phyloP scores from a whole-genome alignment of 1,284 basidiomycete species.

The Rhodotorula sp. region DNA sequence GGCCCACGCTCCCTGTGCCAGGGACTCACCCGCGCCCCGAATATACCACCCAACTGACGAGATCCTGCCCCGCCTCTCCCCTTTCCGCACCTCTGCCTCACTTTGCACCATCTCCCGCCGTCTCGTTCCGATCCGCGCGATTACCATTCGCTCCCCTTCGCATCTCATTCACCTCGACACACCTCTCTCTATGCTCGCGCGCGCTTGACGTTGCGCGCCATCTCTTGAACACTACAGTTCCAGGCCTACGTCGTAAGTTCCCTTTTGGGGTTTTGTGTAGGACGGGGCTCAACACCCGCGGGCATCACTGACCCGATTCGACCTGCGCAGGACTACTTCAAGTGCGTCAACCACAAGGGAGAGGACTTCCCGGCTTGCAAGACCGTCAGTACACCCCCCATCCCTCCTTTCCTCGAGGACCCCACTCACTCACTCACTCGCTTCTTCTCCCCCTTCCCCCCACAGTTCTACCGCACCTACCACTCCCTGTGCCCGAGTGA shows the following conservation, averaged over 20 bases:
- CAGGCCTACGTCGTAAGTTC: slow-evolving; percentile 78
- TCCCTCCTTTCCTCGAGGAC: background rate
- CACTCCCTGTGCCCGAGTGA: slow-evolving; percentile 95
- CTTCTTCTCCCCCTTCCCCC: background rate
- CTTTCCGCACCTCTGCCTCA: background rate
- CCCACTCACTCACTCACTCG: background rate
- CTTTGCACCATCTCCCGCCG: too few species aligned
- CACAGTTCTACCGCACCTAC: slow-evolving; percentile 90
- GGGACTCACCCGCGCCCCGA: background rate
- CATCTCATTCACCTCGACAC: too few species aligned
- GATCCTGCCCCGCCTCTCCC: background rate
- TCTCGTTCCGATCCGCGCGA: background rate
- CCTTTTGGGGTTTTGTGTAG: background rate
- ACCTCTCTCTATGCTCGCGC: background rate
- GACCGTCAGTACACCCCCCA: slow-evolving; percentile 50
- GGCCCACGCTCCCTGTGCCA: background rate
- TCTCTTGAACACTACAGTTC: slow-evolving; percentile 54
- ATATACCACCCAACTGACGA: background rate
- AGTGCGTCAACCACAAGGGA: slow-evolving; percentile 94
- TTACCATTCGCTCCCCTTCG: background rate
- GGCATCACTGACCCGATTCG: background rate
- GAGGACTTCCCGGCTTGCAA: slow-evolving; percentile 98
- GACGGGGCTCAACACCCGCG: background rate
- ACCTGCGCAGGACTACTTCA: slow-evolving; percentile 71
- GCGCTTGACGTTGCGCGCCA: background rate